Evolutionary conservation across 192 early-diverging fungal species (phyloP).

Genomic region (Backusella morwellensis): DNA sequence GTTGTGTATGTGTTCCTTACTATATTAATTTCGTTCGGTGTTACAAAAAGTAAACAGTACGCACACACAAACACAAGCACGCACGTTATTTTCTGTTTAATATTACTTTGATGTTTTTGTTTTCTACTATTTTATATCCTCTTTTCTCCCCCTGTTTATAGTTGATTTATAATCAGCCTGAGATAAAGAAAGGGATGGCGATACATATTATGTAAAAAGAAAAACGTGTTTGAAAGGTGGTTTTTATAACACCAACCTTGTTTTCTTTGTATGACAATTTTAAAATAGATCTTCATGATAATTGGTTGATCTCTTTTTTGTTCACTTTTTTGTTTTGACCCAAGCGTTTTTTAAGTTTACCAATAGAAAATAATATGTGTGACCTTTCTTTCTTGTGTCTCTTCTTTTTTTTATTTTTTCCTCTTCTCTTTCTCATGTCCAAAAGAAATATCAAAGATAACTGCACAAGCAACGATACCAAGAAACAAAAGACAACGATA

Average conservation of each 20-base stretch:
- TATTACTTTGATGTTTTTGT: background rate
- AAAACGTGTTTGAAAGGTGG: background rate
- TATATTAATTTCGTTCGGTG: background rate
- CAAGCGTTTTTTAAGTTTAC: slow-evolving; percentile 1
- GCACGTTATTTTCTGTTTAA: background rate
- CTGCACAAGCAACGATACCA: background rate
- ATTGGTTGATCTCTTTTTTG: background rate
- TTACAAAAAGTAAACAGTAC: background rate
- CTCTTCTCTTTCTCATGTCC: background rate
- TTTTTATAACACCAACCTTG: background rate
- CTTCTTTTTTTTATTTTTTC: background rate
- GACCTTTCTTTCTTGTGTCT: background rate
- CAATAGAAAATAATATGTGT: background rate
- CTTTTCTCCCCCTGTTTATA: background rate
- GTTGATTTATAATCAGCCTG: background rate
- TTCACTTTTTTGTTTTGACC: background rate
- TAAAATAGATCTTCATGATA: background rate
- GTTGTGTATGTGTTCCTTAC: slow-evolving; percentile 4
- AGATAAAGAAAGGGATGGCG: background rate
- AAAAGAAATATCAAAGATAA: slow-evolving; percentile 7
- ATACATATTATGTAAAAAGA: background rate
- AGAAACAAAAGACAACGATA: background rate
- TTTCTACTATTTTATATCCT: background rate
- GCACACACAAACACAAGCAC: background rate
- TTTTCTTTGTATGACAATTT: slow-evolving; percentile 1